These are phyloP conservation scores for Nakazawaea laoshanensis DNA, from an alignment of 805 yeast genomes.

Conservation along the genomic window DNA sequence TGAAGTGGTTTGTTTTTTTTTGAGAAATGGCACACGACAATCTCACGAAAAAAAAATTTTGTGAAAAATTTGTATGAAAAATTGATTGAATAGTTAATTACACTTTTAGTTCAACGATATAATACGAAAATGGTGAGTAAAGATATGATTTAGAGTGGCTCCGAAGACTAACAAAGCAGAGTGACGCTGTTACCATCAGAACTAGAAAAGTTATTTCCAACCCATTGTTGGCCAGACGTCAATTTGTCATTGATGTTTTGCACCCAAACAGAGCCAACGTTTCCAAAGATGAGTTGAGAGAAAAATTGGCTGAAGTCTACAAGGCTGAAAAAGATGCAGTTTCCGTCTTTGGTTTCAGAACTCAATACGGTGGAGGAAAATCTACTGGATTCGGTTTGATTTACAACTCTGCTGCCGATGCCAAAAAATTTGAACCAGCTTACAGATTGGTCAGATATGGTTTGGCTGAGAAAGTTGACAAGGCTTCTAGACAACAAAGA, in stretches of 20 bases:
- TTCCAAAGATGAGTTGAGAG: conserved; percentile 98
- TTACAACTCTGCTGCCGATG: conserved; percentile 96
- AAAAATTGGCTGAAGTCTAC: conserved; percentile 48
- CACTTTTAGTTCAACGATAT: no score
- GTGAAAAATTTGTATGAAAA: no score
- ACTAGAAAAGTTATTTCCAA: conserved; percentile 98
- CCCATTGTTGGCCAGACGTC: conserved; percentile 99
- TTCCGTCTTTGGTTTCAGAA: conserved; percentile 98
- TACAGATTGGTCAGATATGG: conserved; percentile 99
- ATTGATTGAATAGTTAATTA: no score
- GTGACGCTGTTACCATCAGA: conserved; percentile 99
- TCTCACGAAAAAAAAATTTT: no score
- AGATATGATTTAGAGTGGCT: no score
- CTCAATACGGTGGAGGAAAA: conserved; percentile 99
- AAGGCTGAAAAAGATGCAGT: conserved; percentile 61
- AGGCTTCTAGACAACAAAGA: conserved; percentile 99
- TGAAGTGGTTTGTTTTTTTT: no score
- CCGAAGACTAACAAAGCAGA: conserved; percentile 39
- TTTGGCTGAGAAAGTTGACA: conserved; percentile 91
- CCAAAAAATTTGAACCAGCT: conserved; percentile 97
- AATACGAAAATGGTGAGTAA: no score
- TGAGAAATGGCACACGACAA: no score
- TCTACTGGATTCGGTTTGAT: conserved; percentile 99
- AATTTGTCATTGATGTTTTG: conserved; percentile 97
- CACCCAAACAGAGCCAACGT: conserved; percentile 99